phyloP scores from a whole-genome alignment of 2,329 filamentous ascomycete species.

The Fusarium denticulatum region DNA sequence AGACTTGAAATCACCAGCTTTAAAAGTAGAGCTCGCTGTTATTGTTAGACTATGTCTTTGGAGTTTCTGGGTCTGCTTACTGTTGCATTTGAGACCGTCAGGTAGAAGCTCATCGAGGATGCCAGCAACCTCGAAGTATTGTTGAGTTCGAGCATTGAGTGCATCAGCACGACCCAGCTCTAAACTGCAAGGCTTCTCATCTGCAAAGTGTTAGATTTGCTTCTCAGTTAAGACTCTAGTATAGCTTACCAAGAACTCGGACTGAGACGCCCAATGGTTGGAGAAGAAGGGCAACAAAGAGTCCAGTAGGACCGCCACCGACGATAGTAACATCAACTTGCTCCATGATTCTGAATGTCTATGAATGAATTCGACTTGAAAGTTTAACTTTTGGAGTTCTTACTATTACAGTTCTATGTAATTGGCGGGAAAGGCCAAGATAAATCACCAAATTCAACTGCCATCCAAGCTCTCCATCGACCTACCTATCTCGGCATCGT shows the following conservation, averaged over 20 bases:
- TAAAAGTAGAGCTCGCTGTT: constrained; percentile 58
- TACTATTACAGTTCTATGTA: neutral
- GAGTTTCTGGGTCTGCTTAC: constrained; percentile 41
- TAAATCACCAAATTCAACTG: neutral
- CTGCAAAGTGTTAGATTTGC: constrained; percentile 36
- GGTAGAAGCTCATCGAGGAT: constrained; percentile 55
- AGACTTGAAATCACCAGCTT: constrained; percentile 57
- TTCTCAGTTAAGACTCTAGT: rapidly evolving
- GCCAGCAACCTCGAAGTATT: constrained; percentile 57
- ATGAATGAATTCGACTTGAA: rapidly evolving
- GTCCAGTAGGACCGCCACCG: constrained; percentile 57
- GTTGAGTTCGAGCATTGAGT: constrained; percentile 59
- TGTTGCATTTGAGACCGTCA: constrained; percentile 59
- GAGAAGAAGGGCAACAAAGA: constrained; percentile 56
- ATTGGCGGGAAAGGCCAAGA: neutral
- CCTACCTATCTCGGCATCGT: neutral
- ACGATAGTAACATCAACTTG: constrained; percentile 6
- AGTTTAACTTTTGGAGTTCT: neutral
- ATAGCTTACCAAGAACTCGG: constrained; percentile 48
- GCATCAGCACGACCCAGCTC: constrained; percentile 59
- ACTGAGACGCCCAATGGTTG: constrained; percentile 54
- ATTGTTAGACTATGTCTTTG: rapidly evolving
- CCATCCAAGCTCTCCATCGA: neutral
- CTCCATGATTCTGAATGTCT: neutral
- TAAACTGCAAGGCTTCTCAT: constrained; percentile 51